These are phyloP conservation scores for Trichoderma brevicompactum DNA, from an alignment of 2,329 filamentous ascomycete species.

Conservation along the genomic window DNA sequence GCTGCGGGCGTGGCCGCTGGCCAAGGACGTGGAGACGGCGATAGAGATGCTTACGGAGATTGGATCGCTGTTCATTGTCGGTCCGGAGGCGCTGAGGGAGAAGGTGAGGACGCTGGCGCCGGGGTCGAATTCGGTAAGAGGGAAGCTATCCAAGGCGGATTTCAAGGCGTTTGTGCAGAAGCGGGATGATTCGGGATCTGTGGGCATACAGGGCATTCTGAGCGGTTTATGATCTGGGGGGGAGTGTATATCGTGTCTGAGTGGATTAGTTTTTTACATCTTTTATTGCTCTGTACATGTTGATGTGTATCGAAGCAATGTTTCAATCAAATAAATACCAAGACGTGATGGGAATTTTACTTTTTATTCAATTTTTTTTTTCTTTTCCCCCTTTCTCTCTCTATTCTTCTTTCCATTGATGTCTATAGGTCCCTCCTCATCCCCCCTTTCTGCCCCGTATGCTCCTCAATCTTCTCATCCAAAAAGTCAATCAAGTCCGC, in stretches of 20 bases:
- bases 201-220: slow-evolving; percentile 82
- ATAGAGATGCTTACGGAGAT: slow-evolving; percentile 92
- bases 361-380: not conserved
- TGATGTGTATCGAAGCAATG: no score
- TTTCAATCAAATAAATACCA: not conserved
- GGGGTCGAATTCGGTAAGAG: slow-evolving; percentile 49
- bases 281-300: not conserved
- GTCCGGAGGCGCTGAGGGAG: slow-evolving; percentile 75
- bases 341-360: no score
- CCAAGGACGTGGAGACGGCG: slow-evolving; percentile 67
- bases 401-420: not conserved
- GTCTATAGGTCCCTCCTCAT: slow-evolving; percentile 43
- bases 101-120: slow-evolving; percentile 63
- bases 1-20: slow-evolving; percentile 78
- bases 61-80: slow-evolving; percentile 93
- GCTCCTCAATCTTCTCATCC: slow-evolving; percentile 53
- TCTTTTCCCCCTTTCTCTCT: not conserved
- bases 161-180: slow-evolving; percentile 84
- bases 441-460: slow-evolving; percentile 40
- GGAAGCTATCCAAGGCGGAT: slow-evolving; percentile 67
- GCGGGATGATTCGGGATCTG: slow-evolving; percentile 80
- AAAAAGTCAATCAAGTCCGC: slow-evolving; percentile 65
- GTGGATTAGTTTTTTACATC: not conserved
- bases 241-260: not conserved
- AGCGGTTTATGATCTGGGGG: slow-evolving; percentile 56